Evolutionary conservation across 1,284 basidiomycete species (phyloP), one percentile per base, ranked within the genome.

Genomic region (Inonotus obliquus): DNA sequence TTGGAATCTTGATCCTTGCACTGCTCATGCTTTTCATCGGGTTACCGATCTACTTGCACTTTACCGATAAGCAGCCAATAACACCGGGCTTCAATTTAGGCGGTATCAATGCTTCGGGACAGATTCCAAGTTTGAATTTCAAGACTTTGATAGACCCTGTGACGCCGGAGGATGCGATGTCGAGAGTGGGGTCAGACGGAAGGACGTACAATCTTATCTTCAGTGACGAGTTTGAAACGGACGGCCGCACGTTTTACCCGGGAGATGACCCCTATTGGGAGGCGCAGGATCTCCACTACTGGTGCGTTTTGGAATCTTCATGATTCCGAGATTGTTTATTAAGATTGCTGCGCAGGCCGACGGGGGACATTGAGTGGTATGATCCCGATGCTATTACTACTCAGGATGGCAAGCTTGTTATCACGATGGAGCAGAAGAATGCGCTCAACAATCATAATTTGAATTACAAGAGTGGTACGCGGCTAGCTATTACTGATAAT

Each of bases 151-250:
- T 95, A 65, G 93, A 96, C 71, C 58, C 70, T 2, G 86, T 87
- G 37, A 95, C 91, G 0, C 89, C 88, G 2, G 62, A 72, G 19
- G 76, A 76, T 29, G 91, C 78, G 17, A 70, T 70, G 54, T 76
- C 77, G 25, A 80, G 83, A 27, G 79, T 74, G 4, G 89, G 86
- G 21, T 76, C 82, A 7, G 91, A 95, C 67, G 91, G 91, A 2
- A 78, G 85, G 59, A 73, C 79, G n/a, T 94, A 92, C 74, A 79
- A 87, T 64, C 83, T 98, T 35, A 87, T 94, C 1, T 96, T 95
- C 73, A 94, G 89, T 61, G 96, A 98, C 74, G 96, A 98, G 74
- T 97, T 97, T 73, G 86, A 96, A 55, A 76, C 70, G 5, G 86
- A 89, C 35, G 94, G 92, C 6, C 80, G 89, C 38, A 81, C 87